phyloP scores from a whole-genome alignment of 805 yeast species.

The Lachancea cidri region DNA sequence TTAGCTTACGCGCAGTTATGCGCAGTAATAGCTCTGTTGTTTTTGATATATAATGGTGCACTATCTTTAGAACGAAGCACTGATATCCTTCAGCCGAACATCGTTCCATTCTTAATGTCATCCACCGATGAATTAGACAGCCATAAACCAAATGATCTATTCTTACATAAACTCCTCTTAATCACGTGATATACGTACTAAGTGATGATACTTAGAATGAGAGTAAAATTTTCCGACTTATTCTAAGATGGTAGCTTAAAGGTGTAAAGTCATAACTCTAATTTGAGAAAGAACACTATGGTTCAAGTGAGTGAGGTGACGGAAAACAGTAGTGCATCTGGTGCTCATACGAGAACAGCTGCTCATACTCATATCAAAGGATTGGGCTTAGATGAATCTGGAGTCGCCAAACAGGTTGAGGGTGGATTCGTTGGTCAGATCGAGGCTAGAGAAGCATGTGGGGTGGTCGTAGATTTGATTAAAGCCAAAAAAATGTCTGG shows the following conservation, averaged over 20 bases:
- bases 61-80: too few species aligned
- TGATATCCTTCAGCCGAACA: too few species aligned
- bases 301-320: slow-evolving; percentile 76
- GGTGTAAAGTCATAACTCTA: neutral
- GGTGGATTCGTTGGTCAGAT: slow-evolving; percentile 79
- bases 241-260: too few species aligned
- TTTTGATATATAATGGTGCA: too few species aligned
- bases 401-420: slow-evolving; percentile 75
- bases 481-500: slow-evolving; percentile 92
- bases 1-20: too few species aligned
- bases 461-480: slow-evolving; percentile 88
- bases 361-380: slow-evolving; percentile 98
- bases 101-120: too few species aligned
- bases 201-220: neutral
- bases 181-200: too few species aligned
- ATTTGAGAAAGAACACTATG: slow-evolving; percentile 40
- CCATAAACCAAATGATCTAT: too few species aligned
- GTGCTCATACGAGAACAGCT: slow-evolving; percentile 56
- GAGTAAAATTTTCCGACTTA: neutral
- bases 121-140: too few species aligned
- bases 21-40: too few species aligned
- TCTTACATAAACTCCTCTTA: too few species aligned
- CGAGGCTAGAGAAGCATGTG: slow-evolving; percentile 85
- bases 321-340: slow-evolving; percentile 37
- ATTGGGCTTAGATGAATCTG: slow-evolving; percentile 86